Conservation (phyloP, 495 filamentous ascomycete species). For the Talaromyces thailandensis region DNA sequence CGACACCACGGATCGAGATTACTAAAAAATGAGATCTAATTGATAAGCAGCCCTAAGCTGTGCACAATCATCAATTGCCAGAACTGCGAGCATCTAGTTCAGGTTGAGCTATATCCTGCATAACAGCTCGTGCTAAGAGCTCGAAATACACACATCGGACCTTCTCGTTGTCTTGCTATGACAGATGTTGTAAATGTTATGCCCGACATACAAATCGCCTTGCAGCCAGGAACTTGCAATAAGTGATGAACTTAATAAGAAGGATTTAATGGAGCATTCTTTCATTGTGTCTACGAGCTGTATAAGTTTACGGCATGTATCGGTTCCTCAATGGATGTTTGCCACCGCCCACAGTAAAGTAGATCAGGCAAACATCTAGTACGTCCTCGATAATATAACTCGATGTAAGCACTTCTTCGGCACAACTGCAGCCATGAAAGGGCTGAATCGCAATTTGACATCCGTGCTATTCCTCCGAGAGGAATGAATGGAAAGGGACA, state of each 20-base stretch:
- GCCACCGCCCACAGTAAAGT: conserved; percentile 23
- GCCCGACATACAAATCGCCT: too few species aligned
- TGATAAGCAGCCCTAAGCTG: neutral
- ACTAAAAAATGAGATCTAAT: neutral
- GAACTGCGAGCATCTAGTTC: too few species aligned
- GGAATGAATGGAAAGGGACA: neutral
- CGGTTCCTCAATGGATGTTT: conserved; percentile 43
- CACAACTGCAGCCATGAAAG: conserved; percentile 82
- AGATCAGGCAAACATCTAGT: conserved; percentile 41
- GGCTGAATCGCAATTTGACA: conserved; percentile 97
- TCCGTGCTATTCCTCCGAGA: conserved; percentile 59
- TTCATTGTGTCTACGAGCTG: neutral
- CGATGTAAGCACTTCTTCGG: conserved; percentile 74
- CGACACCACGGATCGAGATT: neutral
- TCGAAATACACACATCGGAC: neutral
- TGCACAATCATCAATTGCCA: too few species aligned
- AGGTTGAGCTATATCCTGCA: too few species aligned
- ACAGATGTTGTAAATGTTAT: too few species aligned
- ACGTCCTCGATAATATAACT: conserved; percentile 33
- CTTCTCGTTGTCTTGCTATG: neutral
- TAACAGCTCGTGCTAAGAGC: neutral
- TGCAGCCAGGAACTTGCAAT: neutral
- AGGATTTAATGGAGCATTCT: neutral
- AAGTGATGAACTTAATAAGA: neutral
- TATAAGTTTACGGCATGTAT: conserved; percentile 19